These are phyloP conservation scores for Chaetomiaceae sp. DNA, from an alignment of 2,329 filamentous ascomycete genomes.

Conservation along the genomic window DNA sequence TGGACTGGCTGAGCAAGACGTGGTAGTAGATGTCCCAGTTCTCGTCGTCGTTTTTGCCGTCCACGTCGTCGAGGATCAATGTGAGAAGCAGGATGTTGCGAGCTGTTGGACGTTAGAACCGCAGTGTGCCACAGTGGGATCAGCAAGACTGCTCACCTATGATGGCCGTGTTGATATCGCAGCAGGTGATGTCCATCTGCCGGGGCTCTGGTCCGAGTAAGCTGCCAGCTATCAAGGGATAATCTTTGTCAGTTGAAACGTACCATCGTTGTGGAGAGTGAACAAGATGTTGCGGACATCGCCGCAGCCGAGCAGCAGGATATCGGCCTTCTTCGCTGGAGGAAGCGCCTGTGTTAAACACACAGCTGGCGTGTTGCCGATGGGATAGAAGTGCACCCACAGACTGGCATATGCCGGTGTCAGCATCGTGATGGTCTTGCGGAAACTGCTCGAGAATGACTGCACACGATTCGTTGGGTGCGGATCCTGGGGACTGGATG, in stretches of 20 bases:
- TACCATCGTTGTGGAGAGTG: conserved; percentile 42
- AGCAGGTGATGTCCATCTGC: conserved; percentile 48
- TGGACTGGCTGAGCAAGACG: conserved; percentile 38
- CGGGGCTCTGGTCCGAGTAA: not conserved
- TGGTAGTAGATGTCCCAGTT: conserved; percentile 56
- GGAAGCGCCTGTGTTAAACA: conserved; percentile 45
- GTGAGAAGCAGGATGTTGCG: conserved; percentile 51
- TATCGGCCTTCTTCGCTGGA: conserved; percentile 41
- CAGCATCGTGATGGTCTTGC: conserved; percentile 30
- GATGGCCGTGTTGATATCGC: conserved; percentile 45
- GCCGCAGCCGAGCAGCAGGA: conserved; percentile 53
- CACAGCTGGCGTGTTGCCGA: conserved; percentile 51
- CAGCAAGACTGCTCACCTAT: conserved; percentile 38
- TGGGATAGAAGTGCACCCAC: conserved; percentile 40
- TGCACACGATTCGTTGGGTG: too few species aligned
- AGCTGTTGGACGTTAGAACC: conserved; percentile 34
- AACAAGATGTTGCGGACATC: conserved; percentile 55
- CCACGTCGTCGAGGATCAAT: conserved; percentile 41
- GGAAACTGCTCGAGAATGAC: not conserved
- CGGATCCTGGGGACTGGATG: not conserved
- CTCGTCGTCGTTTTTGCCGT: conserved; percentile 23
- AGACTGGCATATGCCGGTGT: conserved; percentile 32
- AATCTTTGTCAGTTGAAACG: not conserved
- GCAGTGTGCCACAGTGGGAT: not conserved
- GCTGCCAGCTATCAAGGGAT: conserved; percentile 28